Evolutionary conservation across 352 stramenopile species (phyloP).

Genomic region (Pythium biforme): DNA sequence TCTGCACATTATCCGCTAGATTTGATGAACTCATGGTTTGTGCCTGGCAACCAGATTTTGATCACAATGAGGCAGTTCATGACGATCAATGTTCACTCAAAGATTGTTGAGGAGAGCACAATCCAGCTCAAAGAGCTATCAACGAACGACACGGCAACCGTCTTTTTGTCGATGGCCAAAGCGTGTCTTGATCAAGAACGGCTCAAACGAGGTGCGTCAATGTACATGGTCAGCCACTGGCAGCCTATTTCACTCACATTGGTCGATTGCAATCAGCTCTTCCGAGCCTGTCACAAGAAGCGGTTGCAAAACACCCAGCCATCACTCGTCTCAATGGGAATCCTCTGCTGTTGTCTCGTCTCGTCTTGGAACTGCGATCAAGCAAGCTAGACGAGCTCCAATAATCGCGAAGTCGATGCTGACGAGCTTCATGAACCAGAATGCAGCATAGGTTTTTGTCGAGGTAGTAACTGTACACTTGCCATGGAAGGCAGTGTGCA

Average conservation of each 20-base stretch:
- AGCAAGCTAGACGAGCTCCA: conserved; percentile 16
- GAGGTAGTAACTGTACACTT: not conserved
- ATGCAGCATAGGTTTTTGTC: not conserved
- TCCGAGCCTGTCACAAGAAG: conserved; percentile 14
- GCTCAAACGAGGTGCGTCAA: conserved; percentile 40
- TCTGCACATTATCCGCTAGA: not conserved
- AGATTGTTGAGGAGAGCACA: conserved; percentile 24
- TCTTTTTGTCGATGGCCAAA: conserved; percentile 51
- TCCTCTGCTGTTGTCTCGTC: conserved; percentile 27
- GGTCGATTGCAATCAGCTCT: conserved; percentile 21
- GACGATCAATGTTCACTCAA: conserved; percentile 17
- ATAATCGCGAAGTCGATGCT: not conserved
- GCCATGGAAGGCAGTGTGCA: not conserved
- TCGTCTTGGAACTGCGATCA: conserved; percentile 21
- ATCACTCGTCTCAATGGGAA: conserved; percentile 36
- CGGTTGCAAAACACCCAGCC: conserved; percentile 30
- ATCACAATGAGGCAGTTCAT: conserved; percentile 22
- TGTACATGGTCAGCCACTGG: not conserved
- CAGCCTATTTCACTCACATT: not conserved
- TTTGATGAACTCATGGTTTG: not conserved
- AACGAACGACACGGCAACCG: conserved; percentile 38
- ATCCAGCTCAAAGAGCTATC: conserved; percentile 36
- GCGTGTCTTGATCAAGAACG: conserved; percentile 35
- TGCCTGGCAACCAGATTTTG: conserved; percentile 14
- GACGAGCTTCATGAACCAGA: not conserved